phyloP scores from a whole-genome alignment of 495 filamentous ascomycete genomes.

The Letharia lupina region DNA sequence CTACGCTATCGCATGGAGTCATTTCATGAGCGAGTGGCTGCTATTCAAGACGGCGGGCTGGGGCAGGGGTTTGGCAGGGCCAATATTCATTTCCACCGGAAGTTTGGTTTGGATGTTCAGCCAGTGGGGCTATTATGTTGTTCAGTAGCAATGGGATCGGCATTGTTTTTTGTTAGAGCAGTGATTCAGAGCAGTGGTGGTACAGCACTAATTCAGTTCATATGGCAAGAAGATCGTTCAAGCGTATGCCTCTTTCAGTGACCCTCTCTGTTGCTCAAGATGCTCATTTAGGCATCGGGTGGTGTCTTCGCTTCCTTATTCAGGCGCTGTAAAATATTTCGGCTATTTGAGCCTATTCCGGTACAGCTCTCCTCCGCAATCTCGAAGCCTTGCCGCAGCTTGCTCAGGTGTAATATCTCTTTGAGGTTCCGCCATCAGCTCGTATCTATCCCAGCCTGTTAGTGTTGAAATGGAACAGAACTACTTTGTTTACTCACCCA shows the following conservation, averaged over 20 bases:
- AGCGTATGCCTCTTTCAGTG: background rate
- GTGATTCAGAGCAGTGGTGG: background rate
- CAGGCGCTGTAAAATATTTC: background rate
- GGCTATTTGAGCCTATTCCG: slow-evolving; percentile 50
- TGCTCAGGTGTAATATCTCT: slow-evolving; percentile 97
- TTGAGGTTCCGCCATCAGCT: slow-evolving; percentile 93
- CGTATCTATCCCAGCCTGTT: slow-evolving; percentile 44
- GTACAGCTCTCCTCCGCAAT: slow-evolving; percentile 74
- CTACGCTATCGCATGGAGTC: slow-evolving; percentile 66
- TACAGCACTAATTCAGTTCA: background rate
- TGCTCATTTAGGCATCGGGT: background rate
- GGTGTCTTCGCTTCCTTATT: background rate
- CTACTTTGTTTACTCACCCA: slow-evolving; percentile 42
- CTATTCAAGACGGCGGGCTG: slow-evolving; percentile 63
- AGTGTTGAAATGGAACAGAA: background rate
- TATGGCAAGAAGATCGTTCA: background rate
- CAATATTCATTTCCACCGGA: slow-evolving; percentile 60
- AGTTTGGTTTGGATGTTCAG: slow-evolving; percentile 75
- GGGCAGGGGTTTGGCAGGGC: slow-evolving; percentile 59
- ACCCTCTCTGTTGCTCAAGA: background rate
- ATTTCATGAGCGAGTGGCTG: slow-evolving; percentile 77
- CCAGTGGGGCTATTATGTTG: slow-evolving; percentile 59
- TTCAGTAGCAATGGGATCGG: background rate
- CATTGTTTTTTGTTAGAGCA: no score
- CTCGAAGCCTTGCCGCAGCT: slow-evolving; percentile 68